Evolutionary conservation across 768 basidiomycete species (phyloP), one percentile per base, ranked within the genome.

Genomic region (Paxillus involutus): DNA sequence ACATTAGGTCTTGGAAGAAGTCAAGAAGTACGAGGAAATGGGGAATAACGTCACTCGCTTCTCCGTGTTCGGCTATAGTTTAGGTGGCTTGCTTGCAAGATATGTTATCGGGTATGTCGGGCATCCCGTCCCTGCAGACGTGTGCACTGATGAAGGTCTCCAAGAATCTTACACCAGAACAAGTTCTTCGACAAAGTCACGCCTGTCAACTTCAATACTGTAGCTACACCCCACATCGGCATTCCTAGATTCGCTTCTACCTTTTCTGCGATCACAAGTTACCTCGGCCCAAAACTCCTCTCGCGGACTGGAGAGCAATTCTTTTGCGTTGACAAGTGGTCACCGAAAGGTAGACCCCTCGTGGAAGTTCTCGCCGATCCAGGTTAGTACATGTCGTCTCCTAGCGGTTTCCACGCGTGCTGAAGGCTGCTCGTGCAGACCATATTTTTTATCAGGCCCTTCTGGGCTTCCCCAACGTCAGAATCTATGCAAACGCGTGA

Each of bases 211-310:
- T 95, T 94, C 68, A 83, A 82, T 50, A 91, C 92, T 0, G 72
- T 94, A 47, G 89, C 92, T 39, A 91, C 92, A 0, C 93, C 93
- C 2, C 87, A 91, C 57, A 75, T 93, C 39, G 93, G 93, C 13
- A 77, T 92, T 7, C 84, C 83, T 4, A 73, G 75, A 62, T 86
- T 86, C 57, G 77, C 79, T 26, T 82, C 84, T 3, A 69, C 86
- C 33, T 64, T 85, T 40, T 88, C 86, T 1, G 71, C 73, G 1
- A 44, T 90, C 0, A 63, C 77, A 11, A 74, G 77, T 2, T 74
- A 68, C 17, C 63, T 95, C 10, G 93, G 89, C 0, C 82, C 89
- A 0, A 82, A 75, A 50, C 71, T 93, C 13, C 72, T 94, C 29
- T 88, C 88, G 6, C 75, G 92, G 50, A 91, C 92, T 0, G 93